Evolutionary conservation across 2,329 filamentous ascomycete species (phyloP).

Genomic region (Neopestalotiopsis sp.): DNA sequence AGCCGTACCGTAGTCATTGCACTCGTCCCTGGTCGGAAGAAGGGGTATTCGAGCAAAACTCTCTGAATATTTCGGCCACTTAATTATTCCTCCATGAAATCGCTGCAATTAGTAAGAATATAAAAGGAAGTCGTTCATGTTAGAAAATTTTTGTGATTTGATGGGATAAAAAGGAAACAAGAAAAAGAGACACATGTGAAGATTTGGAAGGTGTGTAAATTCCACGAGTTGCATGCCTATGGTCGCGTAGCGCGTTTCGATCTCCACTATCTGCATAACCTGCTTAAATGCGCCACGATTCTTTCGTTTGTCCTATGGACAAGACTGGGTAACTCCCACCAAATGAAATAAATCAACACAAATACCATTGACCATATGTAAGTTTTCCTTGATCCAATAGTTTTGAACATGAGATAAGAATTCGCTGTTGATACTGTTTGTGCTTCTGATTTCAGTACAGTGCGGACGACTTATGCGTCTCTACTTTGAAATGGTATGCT

Average conservation of each 20-base stretch:
- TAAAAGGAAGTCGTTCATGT: background rate
- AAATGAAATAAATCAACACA: too few relatives aligned
- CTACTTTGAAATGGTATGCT: too few relatives aligned
- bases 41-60: background rate
- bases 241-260: background rate
- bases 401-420: too few relatives aligned
- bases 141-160: background rate
- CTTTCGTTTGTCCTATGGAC: background rate
- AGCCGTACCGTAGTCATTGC: conserved; percentile 4
- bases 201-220: background rate
- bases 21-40: background rate
- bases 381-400: too few relatives aligned
- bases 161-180: background rate
- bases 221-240: background rate
- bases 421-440: too few relatives aligned
- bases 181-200: too few relatives aligned
- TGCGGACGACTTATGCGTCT: too few relatives aligned
- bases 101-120: background rate
- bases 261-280: background rate
- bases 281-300: background rate
- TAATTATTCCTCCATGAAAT: background rate
- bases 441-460: too few relatives aligned
- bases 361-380: too few relatives aligned
- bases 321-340: background rate
- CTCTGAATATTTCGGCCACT: background rate